Evolutionary conservation across 2,329 filamentous ascomycete genomes (phyloP), one percentile per base, ranked within the genome.

Genomic region (Penicillium corylophilum): DNA sequence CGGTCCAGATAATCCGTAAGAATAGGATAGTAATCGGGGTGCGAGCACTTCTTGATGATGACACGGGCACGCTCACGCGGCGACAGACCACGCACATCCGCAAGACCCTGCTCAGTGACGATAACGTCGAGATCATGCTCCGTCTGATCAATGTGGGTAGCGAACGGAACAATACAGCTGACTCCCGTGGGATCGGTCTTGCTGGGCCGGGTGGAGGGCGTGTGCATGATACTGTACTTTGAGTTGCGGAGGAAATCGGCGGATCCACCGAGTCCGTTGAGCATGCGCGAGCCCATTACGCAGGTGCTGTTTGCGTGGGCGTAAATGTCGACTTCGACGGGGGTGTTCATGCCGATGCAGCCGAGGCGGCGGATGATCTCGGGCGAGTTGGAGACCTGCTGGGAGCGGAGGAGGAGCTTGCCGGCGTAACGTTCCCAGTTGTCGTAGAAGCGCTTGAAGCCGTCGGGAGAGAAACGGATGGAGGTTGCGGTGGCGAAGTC

Each of bases 181-280:
- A 95, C 83, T 60, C 90, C 90, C 51, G 85, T 84, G 1, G 89
- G 89, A 70, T 95, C 90, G 13, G 82, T 87, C 81, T 94, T 95
- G 65, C 82, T 84, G 10, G 90, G 90, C 20, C 90, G 82, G 1
- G 88, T 87, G 18, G 84, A 89, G 1, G 90, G 91, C 1, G 90
- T 95, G 79, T 95, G 91, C 90, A 95, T 95, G 79, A 95, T 95
- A 64, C 82, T 87, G 80, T 95, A 91, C 74, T 93, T 93, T 54
- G 87, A 75, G 63, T 76, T 84, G 51, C 89, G 84, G 51, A 94
- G 77, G 81, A 94, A 94, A 68, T 94, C 89, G 46, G 89, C 89
- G 1, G 84, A 88, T 4, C 89, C 89, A 44, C 89, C 89, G 6
- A 94, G 83, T 10, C 89, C 89, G 77, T 93, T 93, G 54, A 94